Base-by-base conservation (phyloP, 331 rosid genomes). In the Pyrus hybrid region DNA sequence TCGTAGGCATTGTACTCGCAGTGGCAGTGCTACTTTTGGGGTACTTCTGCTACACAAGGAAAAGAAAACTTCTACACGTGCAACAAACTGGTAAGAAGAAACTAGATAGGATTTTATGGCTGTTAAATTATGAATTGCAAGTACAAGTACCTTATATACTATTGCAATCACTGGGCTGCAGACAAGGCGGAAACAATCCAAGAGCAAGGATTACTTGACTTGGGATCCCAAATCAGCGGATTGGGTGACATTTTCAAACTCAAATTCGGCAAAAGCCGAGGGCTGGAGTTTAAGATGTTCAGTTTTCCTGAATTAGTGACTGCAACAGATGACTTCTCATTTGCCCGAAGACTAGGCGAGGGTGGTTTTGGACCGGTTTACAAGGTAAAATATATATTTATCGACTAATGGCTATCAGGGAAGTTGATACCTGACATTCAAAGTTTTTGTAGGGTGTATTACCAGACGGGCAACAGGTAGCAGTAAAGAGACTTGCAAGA, bases 321-420 rank as follows among this genome's bases (percentile, higher is more conserved):
- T 3, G 70, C 80, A 64, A 76, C 84, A 47, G 75, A 73, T 45
- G 67, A 68, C 57, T 79, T 79, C 70, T 73, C 79, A 41, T 64
- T 80, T 63, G 65, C 76, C 76, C 70, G 54, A 26, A 80, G 70
- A 67, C 80, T 80, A 51, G 80, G 83, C 63, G 83, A 80, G 79
- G 83, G 83, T 33, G 83, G 83, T 51, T 80, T 80, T 69, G 83
- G 45, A 10, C 4, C 45, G 13, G 45, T 41, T 41, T 41, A 41
- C 45, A 41, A 41, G 45, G 45, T 41, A 75, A 75, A 54, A 37
- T 69, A 2, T 62, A 26, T 22, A 68, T 61, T 16, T 37, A 49
- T 49, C 13, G 25, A 74, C 29, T 23, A n/a, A 29, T 8, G 30
- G 7, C 43, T 47, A 32, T 29, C 21, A 33, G 33, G 16, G 49